phyloP scores from a whole-genome alignment of 2,329 filamentous ascomycete genomes.

The Tolypocladium cylindrosporum region DNA sequence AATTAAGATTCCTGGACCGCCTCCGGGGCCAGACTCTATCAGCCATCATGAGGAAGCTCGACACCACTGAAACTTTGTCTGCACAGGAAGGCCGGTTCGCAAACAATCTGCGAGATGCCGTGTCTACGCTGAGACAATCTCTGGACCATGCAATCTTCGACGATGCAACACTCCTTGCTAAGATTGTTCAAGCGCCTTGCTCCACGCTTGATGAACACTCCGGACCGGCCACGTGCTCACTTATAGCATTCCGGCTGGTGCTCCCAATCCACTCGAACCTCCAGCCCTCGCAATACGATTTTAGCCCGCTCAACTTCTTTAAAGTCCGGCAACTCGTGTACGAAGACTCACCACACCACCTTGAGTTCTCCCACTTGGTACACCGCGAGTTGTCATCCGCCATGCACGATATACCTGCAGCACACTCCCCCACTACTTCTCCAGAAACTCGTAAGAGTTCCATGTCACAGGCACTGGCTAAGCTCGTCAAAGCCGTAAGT shows the following conservation, averaged over 20 bases:
- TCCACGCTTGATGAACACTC: slow-evolving; percentile 2
- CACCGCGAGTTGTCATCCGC: slow-evolving; percentile 46
- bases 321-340: slow-evolving; percentile 55
- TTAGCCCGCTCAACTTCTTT: slow-evolving; percentile 55
- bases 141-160: slow-evolving; percentile 35
- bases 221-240: slow-evolving; percentile 9
- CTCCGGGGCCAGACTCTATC: slow-evolving; percentile 34
- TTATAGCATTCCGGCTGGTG: slow-evolving; percentile 50
- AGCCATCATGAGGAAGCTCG: slow-evolving; percentile 18
- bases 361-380: slow-evolving; percentile 49
- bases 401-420: slow-evolving; percentile 7
- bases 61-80: slow-evolving; percentile 25
- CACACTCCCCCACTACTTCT: neutral
- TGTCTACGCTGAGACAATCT: slow-evolving; percentile 28
- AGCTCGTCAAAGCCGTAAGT: neutral
- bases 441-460: neutral
- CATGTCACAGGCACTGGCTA: neutral
- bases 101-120: slow-evolving; percentile 30
- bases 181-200: slow-evolving; percentile 32
- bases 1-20: slow-evolving; percentile 42
- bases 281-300: slow-evolving; percentile 41
- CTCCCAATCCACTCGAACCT: slow-evolving; percentile 50
- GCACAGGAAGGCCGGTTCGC: slow-evolving; percentile 34
- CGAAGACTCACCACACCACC: slow-evolving; percentile 33
- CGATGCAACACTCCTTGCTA: slow-evolving; percentile 33